A percentile compares a stretch with the other conserved stretches of the same genome.
These are phyloP conservation scores for Tilletia caries DNA, from an alignment of 1,284 basidiomycete species.

Conservation along the genomic window DNA sequence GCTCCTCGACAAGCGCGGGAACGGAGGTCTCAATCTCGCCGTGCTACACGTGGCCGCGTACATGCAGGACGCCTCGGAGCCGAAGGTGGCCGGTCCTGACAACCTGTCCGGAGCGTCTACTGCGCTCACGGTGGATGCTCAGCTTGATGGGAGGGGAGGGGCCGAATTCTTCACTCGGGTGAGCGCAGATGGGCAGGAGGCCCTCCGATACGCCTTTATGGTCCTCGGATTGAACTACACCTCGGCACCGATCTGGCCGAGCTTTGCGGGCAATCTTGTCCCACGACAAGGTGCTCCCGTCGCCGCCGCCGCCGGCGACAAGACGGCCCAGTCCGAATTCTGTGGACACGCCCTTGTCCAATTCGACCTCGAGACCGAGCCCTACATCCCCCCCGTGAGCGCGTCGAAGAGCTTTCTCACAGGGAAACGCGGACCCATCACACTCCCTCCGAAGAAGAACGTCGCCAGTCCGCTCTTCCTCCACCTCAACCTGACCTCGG, in stretches of 20 bases:
- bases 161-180: conserved; percentile 3
- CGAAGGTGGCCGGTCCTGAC: conserved; percentile 58
- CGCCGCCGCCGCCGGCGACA: neutral
- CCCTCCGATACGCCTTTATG: conserved; percentile 11
- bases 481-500: conserved; percentile 1
- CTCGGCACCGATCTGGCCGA: conserved; percentile 7
- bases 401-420: neutral
- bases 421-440: neutral
- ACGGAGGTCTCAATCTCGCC: conserved; percentile 57
- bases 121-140: neutral
- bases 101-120: neutral
- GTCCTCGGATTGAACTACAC: conserved; percentile 12
- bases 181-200: neutral
- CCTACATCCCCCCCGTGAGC: neutral
- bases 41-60: conserved; percentile 57
- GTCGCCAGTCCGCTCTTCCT: conserved; percentile 1
- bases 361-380: neutral
- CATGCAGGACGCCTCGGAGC: conserved; percentile 56
- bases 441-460: neutral
- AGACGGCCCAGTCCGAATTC: neutral
- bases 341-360: conserved; percentile 6
- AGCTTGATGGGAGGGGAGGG: neutral
- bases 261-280: conserved; percentile 5
- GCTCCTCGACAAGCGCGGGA: conserved; percentile 57
- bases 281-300: neutral